A percentile compares a stretch with the other conserved stretches of the same genome.
Conservation (phyloP, 2,329 filamentous ascomycete genomes). For the Myrmaecium sp. region DNA sequence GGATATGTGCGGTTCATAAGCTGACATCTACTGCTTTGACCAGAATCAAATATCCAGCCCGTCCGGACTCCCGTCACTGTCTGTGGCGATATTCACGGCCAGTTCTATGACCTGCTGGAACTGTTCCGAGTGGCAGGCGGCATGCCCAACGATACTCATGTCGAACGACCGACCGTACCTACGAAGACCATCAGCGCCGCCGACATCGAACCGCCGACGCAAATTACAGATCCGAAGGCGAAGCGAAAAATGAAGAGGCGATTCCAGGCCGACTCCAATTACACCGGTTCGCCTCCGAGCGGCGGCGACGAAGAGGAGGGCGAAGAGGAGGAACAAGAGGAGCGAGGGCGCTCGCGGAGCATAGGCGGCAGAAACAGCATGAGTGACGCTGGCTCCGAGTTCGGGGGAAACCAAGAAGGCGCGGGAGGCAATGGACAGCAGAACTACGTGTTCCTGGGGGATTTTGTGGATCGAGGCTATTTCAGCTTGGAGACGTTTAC, state of each 20-base stretch:
- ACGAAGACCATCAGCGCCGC: slow-evolving; percentile 68
- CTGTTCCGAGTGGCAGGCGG: slow-evolving; percentile 92
- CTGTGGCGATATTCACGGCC: slow-evolving; percentile 95
- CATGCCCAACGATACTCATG: slow-evolving; percentile 68
- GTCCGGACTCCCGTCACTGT: slow-evolving; percentile 91
- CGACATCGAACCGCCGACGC: slow-evolving; percentile 78
- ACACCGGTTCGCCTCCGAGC: slow-evolving; percentile 35
- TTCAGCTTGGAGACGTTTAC: slow-evolving; percentile 61
- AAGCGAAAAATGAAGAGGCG: slow-evolving; percentile 61
- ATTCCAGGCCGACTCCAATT: slow-evolving; percentile 33
- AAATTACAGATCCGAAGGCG: slow-evolving; percentile 75
- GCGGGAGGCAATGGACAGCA: slow-evolving; percentile 38
- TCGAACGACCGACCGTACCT: slow-evolving; percentile 49
- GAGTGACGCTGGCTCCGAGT: slow-evolving; percentile 24
- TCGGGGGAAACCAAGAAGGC: slow-evolving; percentile 19
- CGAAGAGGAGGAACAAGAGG: slow-evolving; percentile 31
- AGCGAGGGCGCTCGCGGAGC: slow-evolving; percentile 27
- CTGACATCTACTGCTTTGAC: too few relatives aligned
- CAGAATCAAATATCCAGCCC: slow-evolving; percentile 98
- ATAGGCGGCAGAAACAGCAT: slow-evolving; percentile 21
- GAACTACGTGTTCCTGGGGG: slow-evolving; percentile 57
- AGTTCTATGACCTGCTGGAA: slow-evolving; percentile 96
- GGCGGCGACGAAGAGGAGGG: slow-evolving; percentile 32
- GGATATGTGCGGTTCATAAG: too few relatives aligned
- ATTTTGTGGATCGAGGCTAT: slow-evolving; percentile 60